Base-by-base conservation (phyloP, 805 yeast species). In the Metschnikowia bowlesiae region DNA sequence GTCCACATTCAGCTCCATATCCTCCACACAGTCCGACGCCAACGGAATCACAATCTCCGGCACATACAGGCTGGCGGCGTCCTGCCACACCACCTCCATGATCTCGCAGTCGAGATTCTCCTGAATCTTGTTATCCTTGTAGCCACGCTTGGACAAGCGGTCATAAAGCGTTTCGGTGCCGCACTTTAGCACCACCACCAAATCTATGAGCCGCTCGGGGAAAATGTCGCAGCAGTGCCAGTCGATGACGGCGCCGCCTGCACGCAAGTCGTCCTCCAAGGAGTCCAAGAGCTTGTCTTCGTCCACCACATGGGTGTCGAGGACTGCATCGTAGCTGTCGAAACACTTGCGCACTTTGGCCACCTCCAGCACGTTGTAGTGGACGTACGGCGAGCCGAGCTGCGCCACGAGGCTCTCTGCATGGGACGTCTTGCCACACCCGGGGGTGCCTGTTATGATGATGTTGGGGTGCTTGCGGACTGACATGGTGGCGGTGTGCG, bases 161-260 rank as follows among this genome's bases (percentile, higher is more conserved):
- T 89, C 96, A 66, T 78, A 86, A 28, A 94, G 76, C 1, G 74
- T 67, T 13, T 83, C 70, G 61, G 87, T 89, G 61, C 87, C 86
- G 41, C 96, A 84, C 56, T 91, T 76, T 49, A 94, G 74, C 1
- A 94, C 99, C 37, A 90, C 86, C 6, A 94, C 98, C 54, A 94
- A 75, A 67, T 94, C 99, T 46, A 94, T 87, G 65, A 89, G 79
- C 58, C 95, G 74, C 64, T 90, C 98, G 1, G 98, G 98, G 63
- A 94, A 92, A 18, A 89, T 81, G 62, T 94, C 99, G 69, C 96
- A 89, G 41, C 92, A 94, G 65, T 94, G 99, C 99, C 99, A 94
- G 67, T 94, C 99, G 10, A 94, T 76, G 8, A 94, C 73, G n/a
- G 78, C 75, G 1, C 95, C 96, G n/a, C 99, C 99, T 55, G 81